Evolutionary conservation across 83 land plant species (phyloP), one percentile per base, ranked within the genome.

Genomic region (Diphasiastrum complanatum): DNA sequence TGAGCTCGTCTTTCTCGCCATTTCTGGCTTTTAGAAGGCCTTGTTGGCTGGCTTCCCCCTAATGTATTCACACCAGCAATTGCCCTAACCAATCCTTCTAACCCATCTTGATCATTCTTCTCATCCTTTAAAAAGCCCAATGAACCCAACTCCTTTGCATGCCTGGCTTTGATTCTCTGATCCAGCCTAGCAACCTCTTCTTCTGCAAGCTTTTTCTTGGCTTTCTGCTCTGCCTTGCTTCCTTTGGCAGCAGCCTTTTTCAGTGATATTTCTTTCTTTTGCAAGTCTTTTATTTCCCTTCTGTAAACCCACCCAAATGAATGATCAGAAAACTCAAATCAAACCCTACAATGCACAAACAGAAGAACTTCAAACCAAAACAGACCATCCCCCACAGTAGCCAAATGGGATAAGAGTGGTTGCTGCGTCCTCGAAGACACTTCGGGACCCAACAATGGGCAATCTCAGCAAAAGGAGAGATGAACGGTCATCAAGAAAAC

Each of bases 141-240:
- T 5, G 84, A 77, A 37, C 86, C 86, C 40, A 91, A 84, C 59
- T 91, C 97, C 36, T 76, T 69, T 5, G 86, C 71, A 30, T 87
- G 97, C 36, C 78, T 82, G 25, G 79, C 81, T 60, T 76, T 80
- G 45, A 91, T 75, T 36, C 80, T 53, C 3, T 66, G 48, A 33
- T 85, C 83, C 20, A 80, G 72, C 36, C 54, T 67, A 24, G 85
- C 65, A 31, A 91, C 78, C 63, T 87, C 97, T 41, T 91, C 95
- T 61, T 91, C 97, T 20, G 83, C 93, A 45, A 75, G 77, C 56
- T 91, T 91, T 75, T 87, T 91, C 73, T 91, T 91, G 1, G 83
- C 79, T 67, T 91, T 91, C 66, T 91, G 97, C 60, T 91, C 97
- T 33, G 90, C 97, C 50, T 91, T 91, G 87, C 97, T 91, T 12